Conservation (phyloP, 352 stramenopile genomes). For the Globisporangium solare region DNA sequence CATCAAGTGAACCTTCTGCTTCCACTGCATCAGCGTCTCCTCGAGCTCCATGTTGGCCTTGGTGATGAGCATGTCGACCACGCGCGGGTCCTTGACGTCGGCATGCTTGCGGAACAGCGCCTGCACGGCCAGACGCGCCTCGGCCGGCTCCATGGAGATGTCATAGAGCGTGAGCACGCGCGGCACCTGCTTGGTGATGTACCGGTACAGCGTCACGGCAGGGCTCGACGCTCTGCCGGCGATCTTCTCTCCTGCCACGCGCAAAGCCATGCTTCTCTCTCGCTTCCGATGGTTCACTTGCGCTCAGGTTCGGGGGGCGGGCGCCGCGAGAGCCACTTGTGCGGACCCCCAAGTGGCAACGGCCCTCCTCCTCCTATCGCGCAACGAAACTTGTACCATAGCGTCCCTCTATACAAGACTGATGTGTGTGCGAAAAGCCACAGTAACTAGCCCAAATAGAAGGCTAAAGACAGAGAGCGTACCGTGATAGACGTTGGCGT, state of each 20-base stretch:
- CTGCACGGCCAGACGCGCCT: conserved; percentile 88
- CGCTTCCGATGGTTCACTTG: conserved; percentile 8
- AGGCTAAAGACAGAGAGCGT: no score
- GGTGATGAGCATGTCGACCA: conserved; percentile 95
- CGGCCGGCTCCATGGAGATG: conserved; percentile 91
- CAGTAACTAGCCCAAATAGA: no score
- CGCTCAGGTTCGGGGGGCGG: no score
- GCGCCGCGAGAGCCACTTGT: neutral
- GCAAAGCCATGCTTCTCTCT: conserved; percentile 59
- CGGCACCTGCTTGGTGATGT: conserved; percentile 91
- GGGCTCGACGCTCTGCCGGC: conserved; percentile 50
- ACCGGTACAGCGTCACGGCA: conserved; percentile 83
- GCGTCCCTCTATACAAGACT: no score
- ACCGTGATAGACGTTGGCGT: no score
- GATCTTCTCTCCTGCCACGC: conserved; percentile 67
- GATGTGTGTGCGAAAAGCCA: no score
- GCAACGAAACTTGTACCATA: neutral
- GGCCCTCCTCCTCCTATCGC: neutral
- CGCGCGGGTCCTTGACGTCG: conserved; percentile 91
- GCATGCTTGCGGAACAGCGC: conserved; percentile 93
- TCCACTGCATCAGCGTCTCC: conserved; percentile 97
- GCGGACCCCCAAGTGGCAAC: neutral
- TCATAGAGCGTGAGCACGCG: conserved; percentile 97
- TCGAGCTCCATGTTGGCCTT: conserved; percentile 98
- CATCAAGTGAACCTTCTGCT: conserved; percentile 95